Conservation (phyloP, 306 rosid genomes). For the Pueraria montana region DNA sequence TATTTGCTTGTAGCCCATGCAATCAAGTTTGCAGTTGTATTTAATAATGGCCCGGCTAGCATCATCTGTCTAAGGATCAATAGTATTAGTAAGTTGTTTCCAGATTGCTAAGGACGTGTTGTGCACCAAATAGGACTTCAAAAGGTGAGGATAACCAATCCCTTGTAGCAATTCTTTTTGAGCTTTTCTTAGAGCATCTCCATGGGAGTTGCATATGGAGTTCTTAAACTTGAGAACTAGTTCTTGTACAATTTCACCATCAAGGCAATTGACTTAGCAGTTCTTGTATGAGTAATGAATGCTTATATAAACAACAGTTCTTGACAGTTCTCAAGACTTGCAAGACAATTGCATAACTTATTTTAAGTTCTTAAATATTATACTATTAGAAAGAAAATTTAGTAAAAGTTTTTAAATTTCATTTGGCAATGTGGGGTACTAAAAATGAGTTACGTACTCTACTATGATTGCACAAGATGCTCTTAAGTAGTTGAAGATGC, state of each 20-base stretch:
- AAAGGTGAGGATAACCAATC: neutral
- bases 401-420: neutral
- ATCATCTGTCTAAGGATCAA: conserved; percentile 25
- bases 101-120: conserved; percentile 4
- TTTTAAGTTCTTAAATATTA: neutral
- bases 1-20: conserved; percentile 48
- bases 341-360: neutral
- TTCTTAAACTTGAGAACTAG: neutral
- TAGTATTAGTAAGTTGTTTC: neutral
- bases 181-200: neutral
- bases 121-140: neutral
- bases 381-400: neutral
- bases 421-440: neutral
- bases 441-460: neutral
- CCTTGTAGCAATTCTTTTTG: neutral
- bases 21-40: conserved; percentile 50
- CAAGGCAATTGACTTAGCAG: neutral
- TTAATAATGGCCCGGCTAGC: conserved; percentile 51
- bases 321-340: neutral
- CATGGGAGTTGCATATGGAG: neutral
- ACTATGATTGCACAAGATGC: neutral
- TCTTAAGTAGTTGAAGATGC: neutral
- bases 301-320: neutral
- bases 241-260: neutral
- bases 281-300: neutral